Evolutionary conservation across 129 eudicot species (phyloP).

Genomic region (Flaveria sonorensis): DNA sequence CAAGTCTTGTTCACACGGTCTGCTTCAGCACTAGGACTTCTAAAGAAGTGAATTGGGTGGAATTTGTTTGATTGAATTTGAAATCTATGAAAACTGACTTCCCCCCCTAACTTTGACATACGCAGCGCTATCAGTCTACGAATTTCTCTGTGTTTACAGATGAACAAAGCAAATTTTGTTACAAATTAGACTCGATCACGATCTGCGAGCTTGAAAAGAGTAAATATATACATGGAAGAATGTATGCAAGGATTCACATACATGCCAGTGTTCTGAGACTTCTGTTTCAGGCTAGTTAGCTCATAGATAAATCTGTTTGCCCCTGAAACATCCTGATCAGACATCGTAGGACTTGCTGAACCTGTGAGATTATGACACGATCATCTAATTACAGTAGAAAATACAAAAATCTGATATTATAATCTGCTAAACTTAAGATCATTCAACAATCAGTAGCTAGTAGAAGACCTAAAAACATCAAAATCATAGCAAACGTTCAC

Average conservation of each 20-base stretch:
- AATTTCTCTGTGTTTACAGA: slow-evolving; percentile 58
- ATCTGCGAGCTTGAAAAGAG: background rate
- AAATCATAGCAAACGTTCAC: slow-evolving; percentile 16
- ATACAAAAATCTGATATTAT: background rate
- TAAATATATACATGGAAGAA: background rate
- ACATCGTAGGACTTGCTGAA: slow-evolving; percentile 76
- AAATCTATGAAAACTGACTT: slow-evolving; percentile 75
- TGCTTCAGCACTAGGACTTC: slow-evolving; percentile 54
- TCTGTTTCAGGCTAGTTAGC: slow-evolving; percentile 47
- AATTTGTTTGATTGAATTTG: slow-evolving; percentile 55
- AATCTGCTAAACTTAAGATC: background rate
- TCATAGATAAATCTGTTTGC: slow-evolving; percentile 60
- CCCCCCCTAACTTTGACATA: slow-evolving; percentile 75
- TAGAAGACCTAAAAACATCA: background rate
- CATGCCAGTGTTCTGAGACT: slow-evolving; percentile 52
- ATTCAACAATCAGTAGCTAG: slow-evolving; percentile 8
- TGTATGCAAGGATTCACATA: slow-evolving; percentile 41
- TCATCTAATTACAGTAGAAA: slow-evolving; percentile 7
- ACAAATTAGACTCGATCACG: slow-evolving; percentile 6
- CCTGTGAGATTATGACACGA: slow-evolving; percentile 47
- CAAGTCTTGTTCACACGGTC: slow-evolving; percentile 50
- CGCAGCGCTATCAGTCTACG: slow-evolving; percentile 61
- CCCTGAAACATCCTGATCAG: slow-evolving; percentile 54
- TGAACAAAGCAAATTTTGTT: slow-evolving; percentile 12
- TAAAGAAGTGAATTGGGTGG: slow-evolving; percentile 77